Conservation (phyloP, 2,329 filamentous ascomycete species). For the Dactylellina leptospora region DNA sequence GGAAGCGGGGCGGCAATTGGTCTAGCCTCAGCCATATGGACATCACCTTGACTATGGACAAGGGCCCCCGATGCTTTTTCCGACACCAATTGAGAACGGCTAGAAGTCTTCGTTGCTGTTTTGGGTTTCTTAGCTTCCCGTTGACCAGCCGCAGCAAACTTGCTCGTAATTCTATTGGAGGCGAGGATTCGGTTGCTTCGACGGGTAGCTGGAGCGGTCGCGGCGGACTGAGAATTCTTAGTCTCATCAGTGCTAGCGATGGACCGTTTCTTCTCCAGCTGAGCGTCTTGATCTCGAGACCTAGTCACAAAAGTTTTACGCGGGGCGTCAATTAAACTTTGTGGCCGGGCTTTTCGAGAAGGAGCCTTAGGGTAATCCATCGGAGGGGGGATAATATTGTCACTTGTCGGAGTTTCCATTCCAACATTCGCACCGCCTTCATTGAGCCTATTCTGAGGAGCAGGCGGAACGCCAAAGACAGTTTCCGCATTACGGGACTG, state of each 20-base stretch:
- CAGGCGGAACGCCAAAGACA: constrained; percentile 63
- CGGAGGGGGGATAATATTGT: constrained; percentile 53
- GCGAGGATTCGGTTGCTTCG: constrained; percentile 56
- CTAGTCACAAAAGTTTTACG: constrained; percentile 51
- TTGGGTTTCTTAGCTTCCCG: constrained; percentile 59
- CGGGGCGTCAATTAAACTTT: constrained; percentile 54
- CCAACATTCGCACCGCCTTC: constrained; percentile 59
- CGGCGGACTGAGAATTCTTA: constrained; percentile 55
- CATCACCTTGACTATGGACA: constrained; percentile 49
- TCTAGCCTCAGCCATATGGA: constrained; percentile 48
- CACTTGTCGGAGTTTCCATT: constrained; percentile 64
- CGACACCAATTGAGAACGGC: constrained; percentile 55
- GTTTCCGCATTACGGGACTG: constrained; percentile 59
- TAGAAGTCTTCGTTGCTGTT: constrained; percentile 57
- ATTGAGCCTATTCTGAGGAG: constrained; percentile 60
- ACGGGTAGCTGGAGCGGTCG: constrained; percentile 55
- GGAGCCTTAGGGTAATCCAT: constrained; percentile 55
- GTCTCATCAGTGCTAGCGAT: constrained; percentile 53
- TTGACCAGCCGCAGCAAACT: constrained; percentile 57
- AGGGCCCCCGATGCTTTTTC: constrained; percentile 50
- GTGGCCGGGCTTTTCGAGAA: constrained; percentile 56
- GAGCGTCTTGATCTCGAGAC: constrained; percentile 44
- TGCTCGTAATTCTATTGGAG: constrained; percentile 57
- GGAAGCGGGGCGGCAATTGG: constrained; percentile 59
- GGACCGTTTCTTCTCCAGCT: constrained; percentile 51